Conservation (phyloP, 345 rosid species). For the Conringia planisiliqua region DNA sequence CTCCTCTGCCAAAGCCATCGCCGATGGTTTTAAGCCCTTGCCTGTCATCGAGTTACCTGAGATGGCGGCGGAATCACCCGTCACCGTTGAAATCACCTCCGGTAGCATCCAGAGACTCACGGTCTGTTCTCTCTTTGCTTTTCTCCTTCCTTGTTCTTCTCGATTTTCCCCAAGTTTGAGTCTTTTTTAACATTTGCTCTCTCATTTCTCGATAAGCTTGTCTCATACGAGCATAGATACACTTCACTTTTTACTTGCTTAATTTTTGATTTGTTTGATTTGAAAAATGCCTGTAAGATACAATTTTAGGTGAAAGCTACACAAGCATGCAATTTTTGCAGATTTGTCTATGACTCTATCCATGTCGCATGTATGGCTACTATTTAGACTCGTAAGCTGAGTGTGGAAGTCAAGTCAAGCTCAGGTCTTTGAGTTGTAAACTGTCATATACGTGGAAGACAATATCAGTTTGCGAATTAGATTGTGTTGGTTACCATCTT, state of each 20-base stretch:
- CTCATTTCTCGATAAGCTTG: too few species aligned
- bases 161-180: neutral
- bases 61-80: conserved; percentile 30
- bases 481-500: too few species aligned
- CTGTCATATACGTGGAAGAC: neutral
- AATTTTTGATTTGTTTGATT: neutral
- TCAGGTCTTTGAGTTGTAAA: neutral
- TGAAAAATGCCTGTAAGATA: neutral
- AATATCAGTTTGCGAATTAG: neutral
- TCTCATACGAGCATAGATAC: too few species aligned
- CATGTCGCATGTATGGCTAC: neutral
- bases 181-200: neutral
- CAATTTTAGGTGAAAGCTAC: neutral
- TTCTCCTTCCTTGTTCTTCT: neutral
- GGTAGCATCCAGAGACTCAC: conserved; percentile 44
- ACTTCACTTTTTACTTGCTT: neutral
- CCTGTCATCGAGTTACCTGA: conserved; percentile 62
- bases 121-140: conserved; percentile 28
- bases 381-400: neutral
- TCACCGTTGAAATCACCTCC: conserved; percentile 21
- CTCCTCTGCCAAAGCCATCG: neutral
- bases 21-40: conserved; percentile 63
- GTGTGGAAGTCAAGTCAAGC: neutral
- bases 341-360: neutral
- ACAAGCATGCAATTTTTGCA: neutral